phyloP scores from a whole-genome alignment of 2,329 filamentous ascomycete genomes.

The Biscogniauxia marginata region DNA sequence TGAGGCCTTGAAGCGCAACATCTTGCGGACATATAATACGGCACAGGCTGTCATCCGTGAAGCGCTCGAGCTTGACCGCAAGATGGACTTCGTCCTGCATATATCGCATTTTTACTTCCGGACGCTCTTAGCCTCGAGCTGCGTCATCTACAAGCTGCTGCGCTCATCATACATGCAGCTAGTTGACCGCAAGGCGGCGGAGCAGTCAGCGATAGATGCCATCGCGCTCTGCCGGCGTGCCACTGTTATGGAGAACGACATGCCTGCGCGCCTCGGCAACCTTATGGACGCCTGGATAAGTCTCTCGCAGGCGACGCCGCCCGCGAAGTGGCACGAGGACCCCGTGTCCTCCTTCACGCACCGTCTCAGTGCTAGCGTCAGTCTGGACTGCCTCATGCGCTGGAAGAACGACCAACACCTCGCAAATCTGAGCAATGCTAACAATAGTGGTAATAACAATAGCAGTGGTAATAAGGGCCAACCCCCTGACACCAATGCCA shows the following conservation, averaged over 20 bases:
- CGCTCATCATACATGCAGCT: conserved; percentile 42
- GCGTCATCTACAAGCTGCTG: conserved; percentile 45
- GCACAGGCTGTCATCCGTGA: conserved; percentile 45
- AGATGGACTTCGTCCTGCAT: conserved; percentile 40
- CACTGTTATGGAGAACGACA: conserved; percentile 48
- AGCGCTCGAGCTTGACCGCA: conserved; percentile 42
- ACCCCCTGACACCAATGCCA: not conserved
- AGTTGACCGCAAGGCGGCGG: conserved; percentile 21
- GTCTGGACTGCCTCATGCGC: conserved; percentile 48
- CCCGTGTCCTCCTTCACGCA: conserved; percentile 42
- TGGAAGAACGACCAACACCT: conserved; percentile 38
- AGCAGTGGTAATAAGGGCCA: not conserved
- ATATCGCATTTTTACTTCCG: conserved; percentile 51
- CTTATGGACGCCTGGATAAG: conserved; percentile 46
- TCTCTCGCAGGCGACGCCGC: conserved; percentile 40
- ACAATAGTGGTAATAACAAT: conserved; percentile 2
- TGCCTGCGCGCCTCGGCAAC: conserved; percentile 43
- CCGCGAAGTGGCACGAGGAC: conserved; percentile 38
- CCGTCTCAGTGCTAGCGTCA: conserved; percentile 48
- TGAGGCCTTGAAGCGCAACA: conserved; percentile 42
- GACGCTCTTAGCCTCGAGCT: conserved; percentile 44
- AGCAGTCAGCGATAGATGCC: conserved; percentile 30
- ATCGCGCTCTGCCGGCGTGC: conserved; percentile 40
- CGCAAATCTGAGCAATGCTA: conserved; percentile 3
- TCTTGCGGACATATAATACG: conserved; percentile 48